Evolutionary conservation across 73 alveolate genomes (phyloP).

Genomic region (Paraurostyla sp.): DNA sequence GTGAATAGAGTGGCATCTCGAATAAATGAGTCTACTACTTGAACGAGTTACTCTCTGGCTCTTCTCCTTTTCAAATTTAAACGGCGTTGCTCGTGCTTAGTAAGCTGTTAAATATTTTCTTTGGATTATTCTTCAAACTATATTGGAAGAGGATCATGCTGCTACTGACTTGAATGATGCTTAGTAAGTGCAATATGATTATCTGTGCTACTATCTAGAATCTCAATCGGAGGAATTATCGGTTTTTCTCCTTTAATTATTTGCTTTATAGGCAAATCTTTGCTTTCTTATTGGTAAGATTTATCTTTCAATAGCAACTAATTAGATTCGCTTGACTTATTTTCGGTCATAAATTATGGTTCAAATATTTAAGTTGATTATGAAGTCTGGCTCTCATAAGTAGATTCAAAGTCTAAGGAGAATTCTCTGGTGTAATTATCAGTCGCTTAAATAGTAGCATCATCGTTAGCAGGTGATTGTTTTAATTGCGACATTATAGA

Average conservation of each 20-base stretch:
- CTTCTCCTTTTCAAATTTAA: conserved; percentile 27
- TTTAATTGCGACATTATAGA: not conserved
- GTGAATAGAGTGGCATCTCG: conserved; percentile 23
- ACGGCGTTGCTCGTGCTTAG: conserved; percentile 22
- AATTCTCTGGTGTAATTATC: not conserved
- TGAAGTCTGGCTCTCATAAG: not conserved
- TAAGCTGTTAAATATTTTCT: not conserved
- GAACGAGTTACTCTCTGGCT: conserved; percentile 34
- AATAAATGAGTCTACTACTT: conserved; percentile 5
- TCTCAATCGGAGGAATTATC: too few species aligned
- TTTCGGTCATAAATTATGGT: too few species aligned
- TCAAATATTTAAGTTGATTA: too few species aligned
- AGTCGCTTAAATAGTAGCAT: not conserved
- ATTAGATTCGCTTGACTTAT: too few species aligned
- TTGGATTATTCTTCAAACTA: not conserved
- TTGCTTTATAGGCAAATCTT: too few species aligned
- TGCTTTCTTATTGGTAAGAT: too few species aligned
- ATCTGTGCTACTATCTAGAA: too few species aligned
- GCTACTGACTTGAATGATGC: too few species aligned
- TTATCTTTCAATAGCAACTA: too few species aligned
- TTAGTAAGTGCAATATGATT: too few species aligned
- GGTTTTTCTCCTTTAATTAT: too few species aligned
- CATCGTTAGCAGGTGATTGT: conserved; percentile 22
- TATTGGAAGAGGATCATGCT: not conserved
- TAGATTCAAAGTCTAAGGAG: not conserved